Percentiles rank a stretch among this genome's conserved stretches.
These are phyloP conservation scores for Clausena lansium DNA, from an alignment of 345 rosid genomes.

Conservation along the genomic window DNA sequence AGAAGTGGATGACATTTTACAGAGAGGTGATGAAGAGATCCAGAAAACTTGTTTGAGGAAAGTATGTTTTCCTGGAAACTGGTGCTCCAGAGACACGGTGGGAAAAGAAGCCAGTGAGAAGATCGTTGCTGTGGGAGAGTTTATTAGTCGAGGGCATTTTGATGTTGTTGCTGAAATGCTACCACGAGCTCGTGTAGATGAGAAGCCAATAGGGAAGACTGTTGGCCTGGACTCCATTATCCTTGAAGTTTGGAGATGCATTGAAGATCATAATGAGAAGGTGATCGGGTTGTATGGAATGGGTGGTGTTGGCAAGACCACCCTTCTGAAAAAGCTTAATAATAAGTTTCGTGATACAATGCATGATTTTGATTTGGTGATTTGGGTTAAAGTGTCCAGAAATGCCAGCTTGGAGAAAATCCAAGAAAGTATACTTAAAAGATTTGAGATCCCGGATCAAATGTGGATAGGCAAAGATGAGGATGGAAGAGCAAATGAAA, in stretches of 20 bases:
- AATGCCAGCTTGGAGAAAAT: not conserved
- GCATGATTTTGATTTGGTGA: not conserved
- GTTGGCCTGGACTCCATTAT: not conserved
- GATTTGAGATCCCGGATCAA: not conserved
- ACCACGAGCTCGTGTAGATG: not conserved
- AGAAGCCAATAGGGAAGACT: not conserved
- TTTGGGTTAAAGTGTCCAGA: not conserved
- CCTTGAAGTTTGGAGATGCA: not conserved
- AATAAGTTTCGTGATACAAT: not conserved
- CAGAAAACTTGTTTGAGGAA: not conserved
- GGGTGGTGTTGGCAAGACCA: conserved; percentile 11
- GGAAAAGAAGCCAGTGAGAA: not conserved
- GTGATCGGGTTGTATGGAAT: not conserved
- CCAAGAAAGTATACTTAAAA: not conserved
- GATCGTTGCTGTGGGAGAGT: not conserved
- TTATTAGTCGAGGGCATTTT: not conserved
- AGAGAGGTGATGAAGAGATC: not conserved
- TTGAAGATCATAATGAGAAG: not conserved
- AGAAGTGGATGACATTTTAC: not conserved
- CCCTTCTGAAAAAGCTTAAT: not conserved
- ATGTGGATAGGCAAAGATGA: not conserved
- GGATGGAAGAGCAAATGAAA: not conserved
- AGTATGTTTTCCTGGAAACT: not conserved
- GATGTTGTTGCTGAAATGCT: not conserved
- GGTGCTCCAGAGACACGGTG: not conserved